A percentile compares a stretch with the other conserved stretches of the same genome.
phyloP scores from a whole-genome alignment of 2,329 filamentous ascomycete species.

The Clonostachys rosea region DNA sequence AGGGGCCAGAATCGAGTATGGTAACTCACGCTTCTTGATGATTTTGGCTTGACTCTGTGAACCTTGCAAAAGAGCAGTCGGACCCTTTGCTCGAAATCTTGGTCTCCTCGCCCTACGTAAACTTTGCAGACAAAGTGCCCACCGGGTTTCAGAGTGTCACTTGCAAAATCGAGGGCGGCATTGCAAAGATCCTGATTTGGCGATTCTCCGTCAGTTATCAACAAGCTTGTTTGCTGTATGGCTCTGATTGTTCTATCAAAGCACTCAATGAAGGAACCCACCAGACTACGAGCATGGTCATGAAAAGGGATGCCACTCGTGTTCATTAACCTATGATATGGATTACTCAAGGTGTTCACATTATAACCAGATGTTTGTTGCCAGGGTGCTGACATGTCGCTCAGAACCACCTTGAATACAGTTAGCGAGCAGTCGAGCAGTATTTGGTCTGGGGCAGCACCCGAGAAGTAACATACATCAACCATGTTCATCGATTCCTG shows the following conservation, averaged over 20 bases:
- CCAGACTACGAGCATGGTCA: slow-evolving; percentile 94
- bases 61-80: slow-evolving; percentile 77
- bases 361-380: slow-evolving; percentile 72
- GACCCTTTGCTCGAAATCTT: slow-evolving; percentile 68
- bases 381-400: slow-evolving; percentile 99
- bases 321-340: slow-evolving; percentile 98
- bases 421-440: slow-evolving; percentile 8
- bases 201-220: neutral
- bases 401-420: slow-evolving; percentile 67
- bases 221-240: neutral
- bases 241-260: neutral
- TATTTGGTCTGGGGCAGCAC: neutral
- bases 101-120: slow-evolving; percentile 88
- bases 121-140: slow-evolving; percentile 98
- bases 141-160: slow-evolving; percentile 74
- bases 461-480: slow-evolving; percentile 47
- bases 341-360: slow-evolving; percentile 90
- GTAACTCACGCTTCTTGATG: slow-evolving; percentile 72
- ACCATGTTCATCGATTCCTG: slow-evolving; percentile 47
- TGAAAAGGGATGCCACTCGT: slow-evolving; percentile 83
- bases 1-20: too few species aligned
- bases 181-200: slow-evolving; percentile 73
- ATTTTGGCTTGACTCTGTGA: slow-evolving; percentile 83
- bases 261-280: slow-evolving; percentile 35
- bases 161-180: slow-evolving; percentile 80